A percentile compares a stretch with the other conserved stretches of the same genome.
Evolutionary conservation across 2,329 filamentous ascomycete species (phyloP).

Genomic region (Ophiostoma pallidulum): DNA sequence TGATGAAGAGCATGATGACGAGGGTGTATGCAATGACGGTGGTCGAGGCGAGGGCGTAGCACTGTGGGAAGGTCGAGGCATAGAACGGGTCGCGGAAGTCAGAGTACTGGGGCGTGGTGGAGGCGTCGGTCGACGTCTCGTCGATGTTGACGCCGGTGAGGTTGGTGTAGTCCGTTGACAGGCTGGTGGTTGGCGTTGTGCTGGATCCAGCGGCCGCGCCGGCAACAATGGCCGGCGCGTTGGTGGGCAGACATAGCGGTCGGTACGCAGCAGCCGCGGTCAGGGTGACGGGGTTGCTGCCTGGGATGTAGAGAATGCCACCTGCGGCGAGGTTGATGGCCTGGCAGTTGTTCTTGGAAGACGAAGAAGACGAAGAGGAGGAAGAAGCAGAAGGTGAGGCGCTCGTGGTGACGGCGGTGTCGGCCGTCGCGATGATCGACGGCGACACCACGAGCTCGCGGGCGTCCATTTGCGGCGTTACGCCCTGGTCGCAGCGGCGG

Average conservation of each 20-base stretch:
- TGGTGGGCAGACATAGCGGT: slow-evolving; percentile 41
- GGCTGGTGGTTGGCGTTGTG: slow-evolving; percentile 24
- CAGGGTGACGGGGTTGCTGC: slow-evolving; percentile 48
- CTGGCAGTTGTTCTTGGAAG: slow-evolving; percentile 24
- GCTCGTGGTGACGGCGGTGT: background rate
- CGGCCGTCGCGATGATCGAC: slow-evolving; percentile 3
- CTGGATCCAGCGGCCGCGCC: slow-evolving; percentile 18
- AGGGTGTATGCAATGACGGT: slow-evolving; percentile 88
- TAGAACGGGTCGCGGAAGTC: slow-evolving; percentile 83
- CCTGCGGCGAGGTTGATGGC: slow-evolving; percentile 34
- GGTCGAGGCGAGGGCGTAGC: slow-evolving; percentile 83
- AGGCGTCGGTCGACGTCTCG: slow-evolving; percentile 20
- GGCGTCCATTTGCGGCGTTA: slow-evolving; percentile 9
- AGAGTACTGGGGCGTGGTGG: slow-evolving; percentile 36
- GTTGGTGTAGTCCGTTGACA: slow-evolving; percentile 23
- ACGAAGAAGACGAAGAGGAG: no score
- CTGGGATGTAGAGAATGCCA: slow-evolving; percentile 40
- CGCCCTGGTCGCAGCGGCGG: slow-evolving; percentile 21
- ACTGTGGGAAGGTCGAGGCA: slow-evolving; percentile 83
- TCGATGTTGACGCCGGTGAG: slow-evolving; percentile 22
- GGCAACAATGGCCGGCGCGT: slow-evolving; percentile 32
- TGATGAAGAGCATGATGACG: slow-evolving; percentile 88
- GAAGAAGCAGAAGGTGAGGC: background rate
- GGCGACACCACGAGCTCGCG: slow-evolving; percentile 12
- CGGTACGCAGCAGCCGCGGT: slow-evolving; percentile 50